Evolutionary conservation across 768 basidiomycete genomes (phyloP).

Genomic region (Suillus placidus): DNA sequence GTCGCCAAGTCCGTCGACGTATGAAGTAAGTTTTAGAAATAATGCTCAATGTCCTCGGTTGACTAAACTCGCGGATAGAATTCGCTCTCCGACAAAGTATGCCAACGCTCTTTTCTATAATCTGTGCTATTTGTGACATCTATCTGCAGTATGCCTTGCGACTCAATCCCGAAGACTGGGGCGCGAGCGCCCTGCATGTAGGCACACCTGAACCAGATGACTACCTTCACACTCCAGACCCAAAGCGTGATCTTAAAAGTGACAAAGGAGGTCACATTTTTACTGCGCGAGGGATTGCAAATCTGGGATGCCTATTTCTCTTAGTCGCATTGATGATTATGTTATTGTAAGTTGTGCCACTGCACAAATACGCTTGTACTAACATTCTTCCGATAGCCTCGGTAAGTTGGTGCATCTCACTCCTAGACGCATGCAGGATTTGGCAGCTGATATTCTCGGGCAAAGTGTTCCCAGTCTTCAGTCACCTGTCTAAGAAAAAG

Average conservation of each 20-base stretch:
- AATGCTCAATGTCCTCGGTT: background rate
- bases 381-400: slow-evolving; percentile 8
- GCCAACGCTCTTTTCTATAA: background rate
- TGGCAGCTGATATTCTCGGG: background rate
- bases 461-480: slow-evolving; percentile 52
- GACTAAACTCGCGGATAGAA: slow-evolving; percentile 22
- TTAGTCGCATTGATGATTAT: slow-evolving; percentile 50
- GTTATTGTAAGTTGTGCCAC: slow-evolving; percentile 53
- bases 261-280: slow-evolving; percentile 62
- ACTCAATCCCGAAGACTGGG: slow-evolving; percentile 51
- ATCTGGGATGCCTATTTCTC: slow-evolving; percentile 66
- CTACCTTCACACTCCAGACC: slow-evolving; percentile 65
- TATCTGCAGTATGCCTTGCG: slow-evolving; percentile 39
- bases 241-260: slow-evolving; percentile 52
- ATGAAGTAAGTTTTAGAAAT: slow-evolving; percentile 23
- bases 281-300: slow-evolving; percentile 63
- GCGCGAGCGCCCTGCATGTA: slow-evolving; percentile 46
- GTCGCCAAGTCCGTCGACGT: slow-evolving; percentile 31
- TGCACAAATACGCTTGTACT: background rate
- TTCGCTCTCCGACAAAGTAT: slow-evolving; percentile 30
- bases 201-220: slow-evolving; percentile 61
- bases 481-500: slow-evolving; percentile 44
- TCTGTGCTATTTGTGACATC: slow-evolving; percentile 1
- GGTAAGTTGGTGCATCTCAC: slow-evolving; percentile 11
- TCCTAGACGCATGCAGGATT: background rate